Conservation (phyloP, 768 basidiomycete species). For the Hydnomerulius pinastri region DNA sequence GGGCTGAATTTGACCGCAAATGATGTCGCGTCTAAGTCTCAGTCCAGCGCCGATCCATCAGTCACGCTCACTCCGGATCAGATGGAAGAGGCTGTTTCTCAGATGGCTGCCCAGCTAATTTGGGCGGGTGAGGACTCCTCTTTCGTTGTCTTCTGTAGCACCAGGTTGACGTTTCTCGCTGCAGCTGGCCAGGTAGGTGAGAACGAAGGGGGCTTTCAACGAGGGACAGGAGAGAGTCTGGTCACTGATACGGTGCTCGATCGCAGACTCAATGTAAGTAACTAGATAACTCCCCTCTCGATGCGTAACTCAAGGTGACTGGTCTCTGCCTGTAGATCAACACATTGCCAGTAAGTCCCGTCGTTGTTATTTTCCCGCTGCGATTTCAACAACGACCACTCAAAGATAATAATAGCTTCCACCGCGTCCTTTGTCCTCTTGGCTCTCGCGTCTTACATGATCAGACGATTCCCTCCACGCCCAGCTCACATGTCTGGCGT, state of each 20-base stretch:
- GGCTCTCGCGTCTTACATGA: neutral
- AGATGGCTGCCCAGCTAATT: slow-evolving; percentile 3
- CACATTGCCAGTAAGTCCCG: neutral
- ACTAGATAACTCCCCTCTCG: neutral
- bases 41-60: neutral
- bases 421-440: neutral
- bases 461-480: neutral
- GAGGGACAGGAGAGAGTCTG: neutral
- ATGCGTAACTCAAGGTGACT: neutral
- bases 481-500: neutral
- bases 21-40: neutral
- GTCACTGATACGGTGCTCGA: neutral
- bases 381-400: neutral
- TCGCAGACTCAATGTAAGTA: neutral
- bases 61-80: slow-evolving; percentile 2
- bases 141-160: neutral
- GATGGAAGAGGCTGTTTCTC: slow-evolving; percentile 12
- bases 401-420: neutral
- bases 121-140: slow-evolving; percentile 6
- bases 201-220: neutral
- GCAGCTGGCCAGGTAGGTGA: neutral
- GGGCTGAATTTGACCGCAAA: neutral
- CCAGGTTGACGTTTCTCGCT: neutral
- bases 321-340: neutral
- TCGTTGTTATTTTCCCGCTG: neutral